Evolutionary conservation across 345 rosid genomes (phyloP), one percentile per base, ranked within the genome.

Genomic region (Hirschfeldia incana): DNA sequence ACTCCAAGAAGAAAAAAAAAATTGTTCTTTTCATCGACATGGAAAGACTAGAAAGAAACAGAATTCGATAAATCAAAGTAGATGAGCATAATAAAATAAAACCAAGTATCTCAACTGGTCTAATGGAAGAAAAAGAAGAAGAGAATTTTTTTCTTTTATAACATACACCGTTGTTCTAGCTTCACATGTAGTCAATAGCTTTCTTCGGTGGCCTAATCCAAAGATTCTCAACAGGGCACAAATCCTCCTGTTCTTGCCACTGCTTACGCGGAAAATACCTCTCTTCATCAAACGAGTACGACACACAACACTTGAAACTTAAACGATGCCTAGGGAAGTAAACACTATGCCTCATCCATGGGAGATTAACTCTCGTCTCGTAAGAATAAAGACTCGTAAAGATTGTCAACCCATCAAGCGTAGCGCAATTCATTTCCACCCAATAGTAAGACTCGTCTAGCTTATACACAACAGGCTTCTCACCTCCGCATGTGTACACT

Each of bases 161-260:
- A 26, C 32, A 58, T 58, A 58, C 26, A 58, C 26, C 58, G 39
- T 37, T 59, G 42, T 26, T 34, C 57, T 10, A 34, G 15, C 57
- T 49, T 75, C 73, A 75, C 72, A 75, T 75, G 21, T 21, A 21
- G 21, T 21, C 21, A 21, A 21, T 21, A 69, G 53, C 80, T 59
- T 68, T 76, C 51, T 69, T 69, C 0, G 69, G 74, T 12, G 74
- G 67, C 37, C 74, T 60, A 61, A 69, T 76, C 80, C 80, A 76
- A 76, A 76, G 69, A 76, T 49, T 61, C 67, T 76, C 75, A 69
- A 69, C 4, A 17, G 80, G 69, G 49, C 69, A 69, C 33, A 69
- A 27, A 26, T 60, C 63, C 74, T 76, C 75, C 15, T 73, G 72
- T n/a, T 68, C 70, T 84, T 81, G 85, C 86, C 91, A 87, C 84